phyloP scores from a whole-genome alignment of 2,329 filamentous ascomycete species.

The Curvularia sp. region DNA sequence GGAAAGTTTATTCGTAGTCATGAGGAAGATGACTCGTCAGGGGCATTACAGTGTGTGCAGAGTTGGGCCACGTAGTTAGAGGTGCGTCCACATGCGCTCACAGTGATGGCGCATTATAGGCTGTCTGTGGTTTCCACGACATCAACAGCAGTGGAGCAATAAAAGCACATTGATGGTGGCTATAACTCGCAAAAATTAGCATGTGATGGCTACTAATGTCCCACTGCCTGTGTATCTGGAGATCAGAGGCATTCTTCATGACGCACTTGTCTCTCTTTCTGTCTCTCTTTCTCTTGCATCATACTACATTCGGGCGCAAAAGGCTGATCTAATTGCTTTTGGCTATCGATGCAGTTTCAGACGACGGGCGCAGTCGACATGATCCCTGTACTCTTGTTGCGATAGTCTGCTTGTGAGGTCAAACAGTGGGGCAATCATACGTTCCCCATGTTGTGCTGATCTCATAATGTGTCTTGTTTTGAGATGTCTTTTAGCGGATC shows the following conservation, averaged over 20 bases:
- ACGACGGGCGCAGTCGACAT: background rate
- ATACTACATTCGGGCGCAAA: background rate
- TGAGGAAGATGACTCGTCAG: constrained; percentile 1
- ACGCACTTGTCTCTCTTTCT: background rate
- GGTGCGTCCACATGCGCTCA: background rate
- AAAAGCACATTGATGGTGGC: background rate
- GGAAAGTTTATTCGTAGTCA: constrained; percentile 11
- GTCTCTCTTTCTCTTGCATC: background rate
- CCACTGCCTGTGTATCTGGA: background rate
- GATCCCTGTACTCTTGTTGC: background rate
- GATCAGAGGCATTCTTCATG: background rate
- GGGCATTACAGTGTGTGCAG: background rate
- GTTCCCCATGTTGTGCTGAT: background rate
- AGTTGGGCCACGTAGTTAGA: background rate
- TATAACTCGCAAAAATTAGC: background rate
- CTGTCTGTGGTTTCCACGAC: background rate
- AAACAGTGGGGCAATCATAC: background rate
- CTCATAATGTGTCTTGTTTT: background rate
- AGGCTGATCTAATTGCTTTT: background rate
- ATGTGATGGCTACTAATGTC: background rate
- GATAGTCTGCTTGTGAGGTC: background rate
- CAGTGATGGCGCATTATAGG: background rate
- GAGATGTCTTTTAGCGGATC: background rate
- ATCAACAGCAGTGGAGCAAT: background rate
- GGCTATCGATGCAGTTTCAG: background rate